Evolutionary conservation across 192 early-diverging fungal species (phyloP), one percentile per base, ranked within the genome.

Genomic region (Coemansia sp.): DNA sequence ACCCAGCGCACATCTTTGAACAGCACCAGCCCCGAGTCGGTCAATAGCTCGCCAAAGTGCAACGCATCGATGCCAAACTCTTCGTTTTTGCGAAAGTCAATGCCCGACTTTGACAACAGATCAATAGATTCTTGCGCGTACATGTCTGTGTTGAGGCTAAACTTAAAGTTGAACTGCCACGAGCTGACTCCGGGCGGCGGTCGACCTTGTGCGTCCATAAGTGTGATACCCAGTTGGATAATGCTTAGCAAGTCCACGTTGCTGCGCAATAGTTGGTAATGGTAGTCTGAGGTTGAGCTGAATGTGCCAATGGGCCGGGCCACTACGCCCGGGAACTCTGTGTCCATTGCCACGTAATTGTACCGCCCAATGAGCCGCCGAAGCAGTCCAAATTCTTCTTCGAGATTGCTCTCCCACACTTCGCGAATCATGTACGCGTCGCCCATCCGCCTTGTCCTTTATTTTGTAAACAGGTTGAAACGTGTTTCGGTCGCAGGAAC

Each of bases 161-260:
- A 99, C 71, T 91, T 94, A 85, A 99, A 99, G 86, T 99, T 98
- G 82, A 99, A 99, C 82, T 99, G 97, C 95, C 96, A 99, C 35
- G 73, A 75, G 73, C 91, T 92, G 12, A 87, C 88, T 61, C 90
- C 92, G 47, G 87, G 86, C 47, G 97, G 93, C 31, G 78, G 69
- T 39, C 93, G 89, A 56, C 97, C 97, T 25, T 90, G 62, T 65
- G 88, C 89, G 74, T 97, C 92, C 53, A 92, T 88, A 67, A 95
- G 92, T 5, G 95, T 95, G 19, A 97, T 85, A n/a, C 97, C 97
- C 23, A 99, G 86, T 73, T 99, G 97, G 68, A 99, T 99, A 53
- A 99, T 94, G 78, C 90, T 95, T 22, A 99, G 86, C 57, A 99
- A 77, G 75, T 99, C 97, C 14, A 98, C 97, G 63, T 99, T 99